A percentile compares a stretch with the other conserved stretches of the same genome.
Evolutionary conservation across 2,329 filamentous ascomycete genomes (phyloP).

Genomic region (Escovopsis sp.): DNA sequence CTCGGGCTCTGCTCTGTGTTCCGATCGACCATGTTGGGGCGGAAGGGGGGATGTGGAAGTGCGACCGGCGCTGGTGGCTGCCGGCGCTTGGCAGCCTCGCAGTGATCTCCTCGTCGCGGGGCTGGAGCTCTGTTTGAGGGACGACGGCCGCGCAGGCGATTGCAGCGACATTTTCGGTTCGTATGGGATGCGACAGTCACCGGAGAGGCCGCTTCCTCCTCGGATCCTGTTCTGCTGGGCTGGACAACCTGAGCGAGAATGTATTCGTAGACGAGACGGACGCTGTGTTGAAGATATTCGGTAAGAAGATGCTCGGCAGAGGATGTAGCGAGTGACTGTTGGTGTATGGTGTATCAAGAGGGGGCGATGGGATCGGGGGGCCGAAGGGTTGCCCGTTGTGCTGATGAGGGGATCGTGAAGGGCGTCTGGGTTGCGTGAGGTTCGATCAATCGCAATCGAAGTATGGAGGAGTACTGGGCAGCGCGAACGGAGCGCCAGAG

Average conservation of each 20-base stretch:
- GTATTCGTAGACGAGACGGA: background rate
- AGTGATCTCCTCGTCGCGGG: slow-evolving; percentile 19
- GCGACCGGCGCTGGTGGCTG: slow-evolving; percentile 20
- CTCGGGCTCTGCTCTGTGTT: slow-evolving; percentile 25
- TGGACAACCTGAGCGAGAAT: slow-evolving; percentile 2
- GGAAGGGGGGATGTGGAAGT: slow-evolving; percentile 30
- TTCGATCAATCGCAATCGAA: slow-evolving; percentile 4
- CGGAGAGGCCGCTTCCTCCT: slow-evolving; percentile 1
- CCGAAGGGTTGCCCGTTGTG: background rate
- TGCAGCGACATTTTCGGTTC: slow-evolving; percentile 19
- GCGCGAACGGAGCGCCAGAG: background rate
- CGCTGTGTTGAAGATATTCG: slow-evolving; percentile 1
- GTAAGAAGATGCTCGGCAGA: background rate
- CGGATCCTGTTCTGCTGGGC: slow-evolving; percentile 1
- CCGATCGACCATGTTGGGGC: slow-evolving; percentile 26
- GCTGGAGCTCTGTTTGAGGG: slow-evolving; percentile 12
- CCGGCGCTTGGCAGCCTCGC: slow-evolving; percentile 16
- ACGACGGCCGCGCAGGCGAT: slow-evolving; percentile 11
- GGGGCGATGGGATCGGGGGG: background rate
- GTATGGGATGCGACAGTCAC: slow-evolving; percentile 3
- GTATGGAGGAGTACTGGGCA: slow-evolving; percentile 2
- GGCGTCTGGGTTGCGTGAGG: no score
- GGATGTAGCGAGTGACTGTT: background rate
- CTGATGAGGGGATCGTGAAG: background rate
- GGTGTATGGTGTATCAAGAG: background rate